Evolutionary conservation across 225 moss, liverwort and hornwort genomes (phyloP).

Genomic region (Sphagnum contortum): DNA sequence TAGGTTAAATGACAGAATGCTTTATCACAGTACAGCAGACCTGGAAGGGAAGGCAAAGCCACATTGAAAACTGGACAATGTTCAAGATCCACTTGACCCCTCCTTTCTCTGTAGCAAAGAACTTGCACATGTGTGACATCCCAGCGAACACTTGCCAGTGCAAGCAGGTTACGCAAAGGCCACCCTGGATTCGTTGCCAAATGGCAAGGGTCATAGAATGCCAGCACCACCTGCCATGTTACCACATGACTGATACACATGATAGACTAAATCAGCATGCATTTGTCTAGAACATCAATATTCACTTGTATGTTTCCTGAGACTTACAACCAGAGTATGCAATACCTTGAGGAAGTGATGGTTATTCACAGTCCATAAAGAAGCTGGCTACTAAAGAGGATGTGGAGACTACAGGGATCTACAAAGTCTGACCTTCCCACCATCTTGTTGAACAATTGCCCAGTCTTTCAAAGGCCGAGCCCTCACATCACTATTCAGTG

Average conservation of each 20-base stretch:
- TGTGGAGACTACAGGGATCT: background rate
- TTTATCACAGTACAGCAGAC: conserved; percentile 19
- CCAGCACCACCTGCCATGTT: conserved; percentile 53
- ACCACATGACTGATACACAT: background rate
- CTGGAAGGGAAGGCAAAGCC: conserved; percentile 54
- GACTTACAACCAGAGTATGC: no score
- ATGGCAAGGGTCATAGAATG: conserved; percentile 92
- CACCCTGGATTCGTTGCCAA: conserved; percentile 82
- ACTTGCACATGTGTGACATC: conserved; percentile 63
- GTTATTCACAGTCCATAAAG: no score
- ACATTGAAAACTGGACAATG: conserved; percentile 67
- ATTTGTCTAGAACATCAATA: no score
- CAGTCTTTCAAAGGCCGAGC: conserved; percentile 67
- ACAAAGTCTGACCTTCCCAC: conserved; percentile 58
- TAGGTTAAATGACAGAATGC: no score
- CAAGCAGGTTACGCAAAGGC: conserved; percentile 93
- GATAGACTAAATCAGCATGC: no score
- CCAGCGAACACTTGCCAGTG: conserved; percentile 76
- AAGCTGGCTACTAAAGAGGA: no score
- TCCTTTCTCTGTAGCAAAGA: conserved; percentile 81
- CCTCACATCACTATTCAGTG: conserved; percentile 42
- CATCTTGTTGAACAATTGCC: conserved; percentile 52
- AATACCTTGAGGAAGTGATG: no score
- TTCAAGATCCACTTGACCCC: conserved; percentile 73
- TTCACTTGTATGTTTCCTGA: no score